These are phyloP conservation scores for Cardamine occulta DNA, from an alignment of 345 rosid species.

Conservation along the genomic window DNA sequence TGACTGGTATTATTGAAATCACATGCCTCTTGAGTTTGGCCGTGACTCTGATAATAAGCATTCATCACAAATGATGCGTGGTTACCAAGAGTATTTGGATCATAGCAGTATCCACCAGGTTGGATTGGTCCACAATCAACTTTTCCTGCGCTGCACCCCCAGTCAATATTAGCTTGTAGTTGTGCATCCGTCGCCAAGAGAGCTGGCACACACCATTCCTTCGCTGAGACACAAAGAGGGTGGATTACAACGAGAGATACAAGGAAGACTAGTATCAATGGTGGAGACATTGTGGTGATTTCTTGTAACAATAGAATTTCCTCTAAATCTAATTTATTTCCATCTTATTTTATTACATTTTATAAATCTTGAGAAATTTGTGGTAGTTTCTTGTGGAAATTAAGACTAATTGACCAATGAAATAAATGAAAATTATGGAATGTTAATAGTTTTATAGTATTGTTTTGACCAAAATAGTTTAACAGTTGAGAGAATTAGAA, in stretches of 20 bases:
- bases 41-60: background rate
- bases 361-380: background rate
- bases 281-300: background rate
- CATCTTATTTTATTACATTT: too few relatives aligned
- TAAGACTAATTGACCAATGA: too few relatives aligned
- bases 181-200: background rate
- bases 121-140: background rate
- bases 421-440: background rate
- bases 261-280: background rate
- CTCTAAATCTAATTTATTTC: background rate
- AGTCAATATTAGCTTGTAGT: constrained; percentile 10
- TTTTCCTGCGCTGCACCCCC: background rate
- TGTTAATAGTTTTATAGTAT: background rate
- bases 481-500: too few relatives aligned
- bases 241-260: background rate
- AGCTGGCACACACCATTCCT: background rate
- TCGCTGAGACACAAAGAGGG: background rate
- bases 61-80: constrained; percentile 19
- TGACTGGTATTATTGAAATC: too few relatives aligned
- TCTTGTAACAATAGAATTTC: background rate
- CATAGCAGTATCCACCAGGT: background rate
- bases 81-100: background rate
- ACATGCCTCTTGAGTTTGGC: too few relatives aligned
- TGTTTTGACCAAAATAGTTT: too few relatives aligned
- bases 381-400: background rate